phyloP scores from a whole-genome alignment of 306 rosid genomes.

The Castanea crenata region DNA sequence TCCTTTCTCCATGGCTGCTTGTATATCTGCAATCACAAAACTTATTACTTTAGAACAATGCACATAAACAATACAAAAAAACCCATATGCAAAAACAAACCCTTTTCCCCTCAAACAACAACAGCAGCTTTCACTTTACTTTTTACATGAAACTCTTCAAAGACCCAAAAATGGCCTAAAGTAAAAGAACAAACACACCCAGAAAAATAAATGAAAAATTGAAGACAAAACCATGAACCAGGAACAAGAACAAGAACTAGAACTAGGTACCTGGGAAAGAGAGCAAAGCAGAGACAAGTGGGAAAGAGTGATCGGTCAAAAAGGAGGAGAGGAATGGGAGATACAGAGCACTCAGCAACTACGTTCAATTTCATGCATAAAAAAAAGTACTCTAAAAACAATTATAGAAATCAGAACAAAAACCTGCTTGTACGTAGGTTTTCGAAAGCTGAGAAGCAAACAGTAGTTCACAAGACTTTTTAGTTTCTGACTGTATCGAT shows the following conservation, averaged over 20 bases:
- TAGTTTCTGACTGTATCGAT: no score
- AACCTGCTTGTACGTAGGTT: no score
- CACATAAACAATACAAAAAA: not conserved
- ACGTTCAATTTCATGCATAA: no score
- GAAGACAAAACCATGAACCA: not conserved
- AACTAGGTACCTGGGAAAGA: not conserved
- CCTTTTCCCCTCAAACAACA: not conserved
- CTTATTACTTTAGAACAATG: not conserved
- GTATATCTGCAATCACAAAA: constrained; percentile 12
- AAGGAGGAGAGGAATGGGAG: not conserved
- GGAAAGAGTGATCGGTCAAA: not conserved
- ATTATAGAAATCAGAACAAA: no score
- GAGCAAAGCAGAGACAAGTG: not conserved
- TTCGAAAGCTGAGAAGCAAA: no score
- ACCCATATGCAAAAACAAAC: not conserved
- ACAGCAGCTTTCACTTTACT: not conserved
- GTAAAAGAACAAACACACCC: not conserved
- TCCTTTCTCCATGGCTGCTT: constrained; percentile 59
- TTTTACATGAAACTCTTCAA: not conserved
- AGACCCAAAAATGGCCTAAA: not conserved
- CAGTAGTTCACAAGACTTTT: no score
- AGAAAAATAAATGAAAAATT: not conserved
- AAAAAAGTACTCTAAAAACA: no score
- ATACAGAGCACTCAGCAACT: no score
- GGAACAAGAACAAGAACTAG: not conserved